A percentile compares a stretch with the other conserved stretches of the same genome.
These are phyloP conservation scores for Ganoderma lucidum DNA, from an alignment of 1,284 basidiomycete species.

Conservation along the genomic window DNA sequence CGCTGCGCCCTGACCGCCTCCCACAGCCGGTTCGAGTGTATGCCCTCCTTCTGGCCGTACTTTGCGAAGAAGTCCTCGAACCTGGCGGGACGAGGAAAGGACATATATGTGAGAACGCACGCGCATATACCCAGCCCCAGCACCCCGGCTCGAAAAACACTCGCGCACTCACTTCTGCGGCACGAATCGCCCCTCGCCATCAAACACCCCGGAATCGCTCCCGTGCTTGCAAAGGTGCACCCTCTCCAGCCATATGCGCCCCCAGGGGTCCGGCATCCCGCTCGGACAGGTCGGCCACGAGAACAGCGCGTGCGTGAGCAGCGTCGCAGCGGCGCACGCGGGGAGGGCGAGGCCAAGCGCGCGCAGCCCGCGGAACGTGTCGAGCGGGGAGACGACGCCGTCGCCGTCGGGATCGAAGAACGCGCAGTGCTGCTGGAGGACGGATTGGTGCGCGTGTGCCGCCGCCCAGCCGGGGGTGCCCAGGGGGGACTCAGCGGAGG, in stretches of 20 bases:
- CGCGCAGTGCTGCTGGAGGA: conserved; percentile 52
- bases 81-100: conserved; percentile 10
- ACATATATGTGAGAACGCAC: neutral
- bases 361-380: conserved; percentile 53
- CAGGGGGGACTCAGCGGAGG: conserved; percentile 19
- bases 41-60: conserved; percentile 35
- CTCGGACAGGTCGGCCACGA: conserved; percentile 45
- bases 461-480: conserved; percentile 32
- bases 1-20: conserved; percentile 43
- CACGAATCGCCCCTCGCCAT: conserved; percentile 51
- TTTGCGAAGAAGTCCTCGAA: conserved; percentile 53
- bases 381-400: conserved; percentile 54
- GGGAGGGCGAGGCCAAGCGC: conserved; percentile 54
- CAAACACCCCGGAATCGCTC: conserved; percentile 52
- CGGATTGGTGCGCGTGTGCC: conserved; percentile 33
- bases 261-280: conserved; percentile 49
- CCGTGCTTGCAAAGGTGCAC: conserved; percentile 58
- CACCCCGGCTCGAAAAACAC: neutral
- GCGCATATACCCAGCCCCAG: neutral
- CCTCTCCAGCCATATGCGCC: conserved; percentile 50
- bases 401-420: conserved; percentile 54
- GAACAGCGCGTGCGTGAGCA: conserved; percentile 49
- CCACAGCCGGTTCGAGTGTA: conserved; percentile 38
- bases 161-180: conserved; percentile 39
- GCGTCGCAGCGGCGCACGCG: conserved; percentile 42